Evolutionary conservation across 305 asterid species (phyloP).

Genomic region (Fraxinus velutina): DNA sequence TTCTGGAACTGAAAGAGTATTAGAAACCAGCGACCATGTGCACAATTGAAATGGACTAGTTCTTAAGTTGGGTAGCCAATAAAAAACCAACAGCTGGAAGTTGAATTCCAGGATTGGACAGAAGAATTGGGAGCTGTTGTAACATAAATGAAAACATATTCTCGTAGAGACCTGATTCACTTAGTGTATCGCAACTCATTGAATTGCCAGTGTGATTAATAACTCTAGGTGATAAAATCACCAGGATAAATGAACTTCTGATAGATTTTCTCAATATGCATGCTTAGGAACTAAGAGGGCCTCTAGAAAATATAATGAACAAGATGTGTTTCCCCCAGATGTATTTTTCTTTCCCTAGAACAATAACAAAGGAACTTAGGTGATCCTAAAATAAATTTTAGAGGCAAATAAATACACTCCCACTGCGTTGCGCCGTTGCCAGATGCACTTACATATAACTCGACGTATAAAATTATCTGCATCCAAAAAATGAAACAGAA

Average conservation of each 20-base stretch:
- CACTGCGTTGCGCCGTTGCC: not conserved
- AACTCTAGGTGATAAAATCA: not conserved
- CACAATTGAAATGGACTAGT: not conserved
- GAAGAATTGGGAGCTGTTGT: not conserved
- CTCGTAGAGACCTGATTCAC: not conserved
- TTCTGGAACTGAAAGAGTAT: not conserved
- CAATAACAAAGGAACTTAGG: not conserved
- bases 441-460: conserved; percentile 75
- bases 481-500: conserved; percentile 25
- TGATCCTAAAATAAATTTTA: not conserved
- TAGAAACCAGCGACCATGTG: not conserved
- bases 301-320: not conserved
- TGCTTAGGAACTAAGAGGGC: not conserved
- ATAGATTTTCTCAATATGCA: not conserved
- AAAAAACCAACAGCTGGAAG: not conserved
- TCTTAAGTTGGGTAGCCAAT: not conserved
- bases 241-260: not conserved
- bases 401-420: not conserved
- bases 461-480: conserved; percentile 84
- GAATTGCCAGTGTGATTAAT: not conserved
- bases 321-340: not conserved
- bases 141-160: not conserved
- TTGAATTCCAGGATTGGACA: not conserved
- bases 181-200: not conserved
- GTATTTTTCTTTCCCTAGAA: conserved; percentile 32